Evolutionary conservation across 306 rosid genomes (phyloP).

Genomic region (Vachellia pachyceras): DNA sequence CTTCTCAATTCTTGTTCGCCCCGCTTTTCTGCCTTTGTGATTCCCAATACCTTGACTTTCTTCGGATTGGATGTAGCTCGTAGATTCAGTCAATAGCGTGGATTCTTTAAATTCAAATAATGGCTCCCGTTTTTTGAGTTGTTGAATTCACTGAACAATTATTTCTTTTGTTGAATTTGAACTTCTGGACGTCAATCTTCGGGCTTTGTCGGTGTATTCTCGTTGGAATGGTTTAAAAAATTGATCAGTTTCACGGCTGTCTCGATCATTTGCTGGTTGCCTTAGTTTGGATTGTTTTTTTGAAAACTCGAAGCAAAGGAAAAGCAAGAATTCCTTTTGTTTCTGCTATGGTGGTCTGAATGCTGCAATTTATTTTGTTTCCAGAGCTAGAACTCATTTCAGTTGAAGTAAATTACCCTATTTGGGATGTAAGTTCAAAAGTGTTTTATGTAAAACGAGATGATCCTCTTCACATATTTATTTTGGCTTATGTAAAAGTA

Average conservation of each 20-base stretch:
- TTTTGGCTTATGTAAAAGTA: no score
- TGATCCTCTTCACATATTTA: no score
- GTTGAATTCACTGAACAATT: conserved; percentile 12
- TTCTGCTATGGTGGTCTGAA: neutral
- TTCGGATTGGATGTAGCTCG: neutral
- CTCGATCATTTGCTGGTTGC: conserved; percentile 28
- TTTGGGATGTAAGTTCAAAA: no score
- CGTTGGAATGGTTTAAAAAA: neutral
- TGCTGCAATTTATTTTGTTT: neutral
- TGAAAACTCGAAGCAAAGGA: neutral
- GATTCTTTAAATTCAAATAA: neutral
- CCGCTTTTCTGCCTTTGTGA: neutral
- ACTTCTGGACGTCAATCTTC: conserved; percentile 5
- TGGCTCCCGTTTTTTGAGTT: neutral
- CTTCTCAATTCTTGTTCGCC: neutral
- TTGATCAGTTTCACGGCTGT: neutral
- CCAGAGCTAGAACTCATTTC: neutral
- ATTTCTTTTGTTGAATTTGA: neutral
- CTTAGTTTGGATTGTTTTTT: neutral
- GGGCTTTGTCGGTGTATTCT: neutral
- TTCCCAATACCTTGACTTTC: neutral
- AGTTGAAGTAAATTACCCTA: neutral
- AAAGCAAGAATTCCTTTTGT: neutral
- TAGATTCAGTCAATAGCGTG: neutral
- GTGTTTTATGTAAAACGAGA: no score